Base-by-base conservation (phyloP, 2,329 filamentous ascomycete species). In the Pyricularia sp. region DNA sequence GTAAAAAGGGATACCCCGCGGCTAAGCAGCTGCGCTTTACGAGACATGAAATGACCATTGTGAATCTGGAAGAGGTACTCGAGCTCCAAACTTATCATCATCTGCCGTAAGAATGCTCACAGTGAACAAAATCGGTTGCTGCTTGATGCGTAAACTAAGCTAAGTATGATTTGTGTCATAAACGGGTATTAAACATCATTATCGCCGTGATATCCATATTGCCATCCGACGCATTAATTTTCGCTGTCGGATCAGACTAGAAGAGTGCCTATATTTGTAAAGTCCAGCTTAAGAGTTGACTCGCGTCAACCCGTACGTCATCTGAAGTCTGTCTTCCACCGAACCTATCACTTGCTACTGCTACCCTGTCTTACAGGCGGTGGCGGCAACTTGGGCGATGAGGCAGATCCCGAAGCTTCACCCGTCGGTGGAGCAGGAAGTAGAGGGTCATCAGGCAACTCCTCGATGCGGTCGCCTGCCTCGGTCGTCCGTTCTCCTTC, bases 371-470 rank as follows among this genome's bases (percentile, higher is more conserved):
- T 26, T 26, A 63, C 59, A 26, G 59, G 59, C 3, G 59, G 59
- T 9, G 25, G 59, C 14, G 59, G 59, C 59, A 63, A 12, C 59
- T 63, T 63, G 26, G 59, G 26, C 25, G 25, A 26, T 28, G 59
- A 63, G 25, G 14, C 17, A 20, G 59, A 28, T 17, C 59, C 59
- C 25, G 14, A 26, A 17, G 59, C 59, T 63, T 63, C 59, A 14
- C 25, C 59, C 6, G 26, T 26, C 59, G 23, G 59, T 28, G 67
- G 67, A 9, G 59, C 67, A 5, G 58, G 67, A 31, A 69, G 64
- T 31, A 12, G 50, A 17, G 79, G 81, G 69, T 85, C 82, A 68
- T 85, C 83, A 0, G 83, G 80, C 7, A 85, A 78, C 73, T 85
- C 83, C 73, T 85, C 83, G 63, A 85, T 78, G 28, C 82, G 78